Conservation (phyloP, 2,329 filamentous ascomycete genomes). For the Microdochium bolleyi region DNA sequence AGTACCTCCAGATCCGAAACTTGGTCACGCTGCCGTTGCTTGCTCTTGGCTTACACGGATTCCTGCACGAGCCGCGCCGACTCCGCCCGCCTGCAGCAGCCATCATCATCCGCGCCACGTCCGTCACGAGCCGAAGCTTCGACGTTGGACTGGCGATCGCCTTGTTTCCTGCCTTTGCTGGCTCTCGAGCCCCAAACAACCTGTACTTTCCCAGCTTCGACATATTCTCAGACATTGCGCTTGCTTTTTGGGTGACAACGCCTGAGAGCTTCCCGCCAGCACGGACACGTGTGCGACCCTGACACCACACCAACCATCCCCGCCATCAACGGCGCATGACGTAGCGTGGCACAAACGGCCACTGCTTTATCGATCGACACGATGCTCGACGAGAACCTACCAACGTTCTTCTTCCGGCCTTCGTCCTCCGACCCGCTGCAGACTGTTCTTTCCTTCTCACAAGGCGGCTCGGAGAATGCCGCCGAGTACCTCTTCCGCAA, state of each 20-base stretch:
- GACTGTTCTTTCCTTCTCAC: slow-evolving; percentile 50
- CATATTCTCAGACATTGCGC: too few relatives aligned
- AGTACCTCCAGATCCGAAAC: too few relatives aligned
- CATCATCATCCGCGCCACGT: not conserved
- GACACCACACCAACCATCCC: not conserved
- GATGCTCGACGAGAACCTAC: slow-evolving; percentile 95
- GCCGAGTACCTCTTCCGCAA: slow-evolving; percentile 76
- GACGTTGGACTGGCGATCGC: not conserved
- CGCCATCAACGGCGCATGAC: not conserved
- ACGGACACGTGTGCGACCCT: too few relatives aligned
- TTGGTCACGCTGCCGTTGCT: not conserved
- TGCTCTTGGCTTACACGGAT: not conserved
- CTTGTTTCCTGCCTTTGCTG: not conserved
- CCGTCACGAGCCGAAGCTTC: not conserved
- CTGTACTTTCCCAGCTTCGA: too few relatives aligned
- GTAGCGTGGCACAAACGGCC: not conserved
- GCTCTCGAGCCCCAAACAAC: too few relatives aligned
- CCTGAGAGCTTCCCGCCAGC: too few relatives aligned
- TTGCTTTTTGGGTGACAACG: too few relatives aligned
- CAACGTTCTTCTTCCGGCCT: slow-evolving; percentile 53
- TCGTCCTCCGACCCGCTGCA: slow-evolving; percentile 44
- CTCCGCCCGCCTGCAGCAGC: not conserved
- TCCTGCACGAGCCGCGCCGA: too few relatives aligned
- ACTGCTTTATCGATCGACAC: slow-evolving; percentile 7
- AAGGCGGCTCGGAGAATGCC: slow-evolving; percentile 73